These are phyloP conservation scores for Dactylellina parvicollis DNA, from an alignment of 2,329 filamentous ascomycete genomes.

Conservation along the genomic window DNA sequence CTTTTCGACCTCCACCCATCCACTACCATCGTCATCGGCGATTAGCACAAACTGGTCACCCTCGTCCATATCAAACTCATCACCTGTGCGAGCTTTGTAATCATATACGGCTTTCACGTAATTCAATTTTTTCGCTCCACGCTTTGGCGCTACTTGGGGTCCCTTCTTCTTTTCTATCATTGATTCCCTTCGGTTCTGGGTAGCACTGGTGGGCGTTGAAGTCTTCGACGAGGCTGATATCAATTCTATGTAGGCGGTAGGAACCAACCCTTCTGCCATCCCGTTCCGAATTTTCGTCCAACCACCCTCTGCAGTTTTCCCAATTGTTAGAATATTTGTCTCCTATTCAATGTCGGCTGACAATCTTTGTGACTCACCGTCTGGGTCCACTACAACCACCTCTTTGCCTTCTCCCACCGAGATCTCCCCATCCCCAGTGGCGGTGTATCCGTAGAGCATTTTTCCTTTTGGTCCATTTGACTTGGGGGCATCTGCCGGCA, in stretches of 20 bases:
- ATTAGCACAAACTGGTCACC: conserved; percentile 92
- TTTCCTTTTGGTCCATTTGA: conserved; percentile 74
- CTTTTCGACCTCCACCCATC: conserved; percentile 96
- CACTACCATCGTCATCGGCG: conserved; percentile 87
- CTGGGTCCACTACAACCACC: conserved; percentile 80
- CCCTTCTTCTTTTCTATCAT: conserved; percentile 78
- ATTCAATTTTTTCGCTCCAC: conserved; percentile 90
- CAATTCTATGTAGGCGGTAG: conserved; percentile 83
- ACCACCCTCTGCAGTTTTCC: conserved; percentile 63
- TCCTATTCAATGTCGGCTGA: conserved; percentile 67
- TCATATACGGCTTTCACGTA: conserved; percentile 95
- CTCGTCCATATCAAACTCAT: conserved; percentile 88
- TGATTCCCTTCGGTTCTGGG: conserved; percentile 10
- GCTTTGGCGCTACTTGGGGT: conserved; percentile 86
- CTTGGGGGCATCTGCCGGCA: conserved; percentile 63
- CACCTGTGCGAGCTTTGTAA: conserved; percentile 84
- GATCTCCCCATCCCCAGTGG: conserved; percentile 81
- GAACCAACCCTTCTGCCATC: conserved; percentile 83
- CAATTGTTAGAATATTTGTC: conserved; percentile 5
- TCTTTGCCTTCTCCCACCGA: conserved; percentile 81
- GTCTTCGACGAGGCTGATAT: conserved; percentile 63
- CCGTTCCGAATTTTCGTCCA: conserved; percentile 87
- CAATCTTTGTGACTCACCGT: conserved; percentile 76
- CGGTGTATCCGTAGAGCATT: conserved; percentile 90
- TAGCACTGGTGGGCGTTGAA: conserved; percentile 59